Evolutionary conservation across 208 protist species (phyloP).

Genomic region (Leishmania braziliensis): DNA sequence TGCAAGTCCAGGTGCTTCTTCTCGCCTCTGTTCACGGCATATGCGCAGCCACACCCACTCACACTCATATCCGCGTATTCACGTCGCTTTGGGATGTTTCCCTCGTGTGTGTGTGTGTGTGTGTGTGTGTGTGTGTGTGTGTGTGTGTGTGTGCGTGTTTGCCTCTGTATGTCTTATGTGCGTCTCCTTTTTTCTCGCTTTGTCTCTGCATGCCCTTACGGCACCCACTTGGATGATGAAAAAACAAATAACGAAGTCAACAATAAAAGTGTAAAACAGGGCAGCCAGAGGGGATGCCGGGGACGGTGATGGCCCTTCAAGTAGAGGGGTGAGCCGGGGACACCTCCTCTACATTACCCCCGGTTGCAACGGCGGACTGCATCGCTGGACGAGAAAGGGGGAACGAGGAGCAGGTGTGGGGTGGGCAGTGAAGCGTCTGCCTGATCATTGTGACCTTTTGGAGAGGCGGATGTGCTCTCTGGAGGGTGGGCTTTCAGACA

Average conservation of each 20-base stretch:
- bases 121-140: background rate
- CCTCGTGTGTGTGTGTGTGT: background rate
- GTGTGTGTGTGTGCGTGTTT: background rate
- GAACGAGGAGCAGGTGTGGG: background rate
- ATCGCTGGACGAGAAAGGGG: background rate
- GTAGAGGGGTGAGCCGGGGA: background rate
- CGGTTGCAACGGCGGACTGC: background rate
- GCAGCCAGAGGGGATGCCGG: background rate
- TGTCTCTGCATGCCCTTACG: background rate
- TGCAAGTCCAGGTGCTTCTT: constrained; percentile 1
- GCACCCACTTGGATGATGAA: background rate
- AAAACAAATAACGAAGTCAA: background rate
- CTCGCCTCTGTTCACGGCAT: background rate
- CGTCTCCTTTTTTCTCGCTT: background rate
- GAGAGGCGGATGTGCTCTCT: background rate
- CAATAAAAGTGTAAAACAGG: background rate
- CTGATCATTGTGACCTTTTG: background rate
- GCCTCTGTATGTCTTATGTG: background rate
- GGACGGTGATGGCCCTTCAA: background rate
- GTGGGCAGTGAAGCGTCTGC: background rate
- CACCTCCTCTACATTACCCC: background rate
- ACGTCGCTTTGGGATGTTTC: background rate
- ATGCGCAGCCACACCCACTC: background rate
- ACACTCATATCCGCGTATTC: background rate
- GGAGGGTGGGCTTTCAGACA: background rate